phyloP scores from a whole-genome alignment of 1,139 yeast species.

The Protomyces arabidopsidicola region DNA sequence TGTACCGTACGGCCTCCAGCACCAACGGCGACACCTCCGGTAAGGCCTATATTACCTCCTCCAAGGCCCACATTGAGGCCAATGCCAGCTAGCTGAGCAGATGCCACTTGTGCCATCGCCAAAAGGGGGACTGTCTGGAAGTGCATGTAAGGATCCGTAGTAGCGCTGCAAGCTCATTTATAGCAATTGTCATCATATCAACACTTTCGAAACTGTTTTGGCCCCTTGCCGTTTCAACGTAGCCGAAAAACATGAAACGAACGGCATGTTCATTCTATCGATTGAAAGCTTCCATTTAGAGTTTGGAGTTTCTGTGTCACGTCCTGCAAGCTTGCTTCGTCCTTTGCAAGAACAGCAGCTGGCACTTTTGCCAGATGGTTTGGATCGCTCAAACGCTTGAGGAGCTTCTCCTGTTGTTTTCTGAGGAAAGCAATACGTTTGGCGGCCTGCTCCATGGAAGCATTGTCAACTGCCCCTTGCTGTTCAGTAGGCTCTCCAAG shows the following conservation, averaged over 20 bases:
- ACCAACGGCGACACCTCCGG: background rate
- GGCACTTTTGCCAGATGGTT: background rate
- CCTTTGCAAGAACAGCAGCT: background rate
- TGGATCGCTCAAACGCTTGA: background rate
- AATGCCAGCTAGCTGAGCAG: no score
- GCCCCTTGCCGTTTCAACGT: no score
- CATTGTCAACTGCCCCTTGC: background rate
- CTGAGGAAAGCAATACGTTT: background rate
- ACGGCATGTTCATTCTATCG: no score
- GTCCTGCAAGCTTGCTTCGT: background rate
- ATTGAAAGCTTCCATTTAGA: no score
- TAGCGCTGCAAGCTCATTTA: no score
- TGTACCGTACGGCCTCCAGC: background rate
- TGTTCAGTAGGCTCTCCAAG: background rate
- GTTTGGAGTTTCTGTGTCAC: no score
- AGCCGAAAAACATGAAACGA: no score
- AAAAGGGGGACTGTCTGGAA: no score
- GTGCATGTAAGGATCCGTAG: no score
- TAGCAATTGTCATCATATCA: no score
- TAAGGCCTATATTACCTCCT: background rate
- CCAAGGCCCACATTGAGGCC: background rate
- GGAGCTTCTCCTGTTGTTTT: background rate
- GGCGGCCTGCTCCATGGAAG: background rate
- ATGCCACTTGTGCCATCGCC: no score
- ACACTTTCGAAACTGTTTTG: no score